A percentile compares a stretch with the other conserved stretches of the same genome.
These are phyloP conservation scores for Fibroporia radiculosa DNA, from an alignment of 768 basidiomycete genomes.

Conservation along the genomic window DNA sequence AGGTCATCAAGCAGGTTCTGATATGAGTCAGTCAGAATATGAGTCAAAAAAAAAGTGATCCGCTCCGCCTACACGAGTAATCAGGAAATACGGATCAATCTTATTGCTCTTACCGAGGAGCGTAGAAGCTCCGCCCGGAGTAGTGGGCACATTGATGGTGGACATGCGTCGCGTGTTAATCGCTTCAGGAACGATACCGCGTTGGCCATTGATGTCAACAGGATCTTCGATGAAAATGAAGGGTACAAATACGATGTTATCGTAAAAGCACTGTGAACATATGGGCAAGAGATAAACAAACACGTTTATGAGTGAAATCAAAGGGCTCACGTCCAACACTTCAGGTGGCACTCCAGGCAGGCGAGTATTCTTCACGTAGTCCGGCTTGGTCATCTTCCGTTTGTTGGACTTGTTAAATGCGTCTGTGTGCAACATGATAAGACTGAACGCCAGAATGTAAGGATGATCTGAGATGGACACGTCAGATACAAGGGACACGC, in stretches of 20 bases:
- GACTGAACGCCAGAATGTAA: constrained; percentile 92
- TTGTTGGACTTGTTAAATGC: constrained; percentile 98
- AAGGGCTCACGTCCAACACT: constrained; percentile 68
- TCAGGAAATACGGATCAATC: constrained; percentile 89
- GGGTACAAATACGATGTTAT: constrained; percentile 93
- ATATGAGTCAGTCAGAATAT: background rate
- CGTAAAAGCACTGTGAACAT: constrained; percentile 73
- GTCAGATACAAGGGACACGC: background rate
- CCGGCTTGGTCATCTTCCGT: constrained; percentile 92
- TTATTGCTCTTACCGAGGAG: constrained; percentile 53
- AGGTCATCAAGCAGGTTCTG: constrained; percentile 64
- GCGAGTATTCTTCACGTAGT: constrained; percentile 88
- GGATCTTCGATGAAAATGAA: constrained; percentile 97
- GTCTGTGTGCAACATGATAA: constrained; percentile 99
- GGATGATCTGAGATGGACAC: constrained; percentile 62
- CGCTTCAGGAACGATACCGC: constrained; percentile 38
- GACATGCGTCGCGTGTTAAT: constrained; percentile 30
- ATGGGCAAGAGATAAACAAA: background rate
- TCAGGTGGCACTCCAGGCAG: constrained; percentile 79
- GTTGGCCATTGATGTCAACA: constrained; percentile 56
- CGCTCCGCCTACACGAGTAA: constrained; percentile 55
- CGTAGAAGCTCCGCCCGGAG: constrained; percentile 23
- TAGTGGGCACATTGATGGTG: constrained; percentile 24
- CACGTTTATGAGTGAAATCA: background rate
- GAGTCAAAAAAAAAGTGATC: constrained; percentile 1